These are phyloP conservation scores for Trametes maxima DNA, from an alignment of 768 basidiomycete genomes.

Conservation along the genomic window DNA sequence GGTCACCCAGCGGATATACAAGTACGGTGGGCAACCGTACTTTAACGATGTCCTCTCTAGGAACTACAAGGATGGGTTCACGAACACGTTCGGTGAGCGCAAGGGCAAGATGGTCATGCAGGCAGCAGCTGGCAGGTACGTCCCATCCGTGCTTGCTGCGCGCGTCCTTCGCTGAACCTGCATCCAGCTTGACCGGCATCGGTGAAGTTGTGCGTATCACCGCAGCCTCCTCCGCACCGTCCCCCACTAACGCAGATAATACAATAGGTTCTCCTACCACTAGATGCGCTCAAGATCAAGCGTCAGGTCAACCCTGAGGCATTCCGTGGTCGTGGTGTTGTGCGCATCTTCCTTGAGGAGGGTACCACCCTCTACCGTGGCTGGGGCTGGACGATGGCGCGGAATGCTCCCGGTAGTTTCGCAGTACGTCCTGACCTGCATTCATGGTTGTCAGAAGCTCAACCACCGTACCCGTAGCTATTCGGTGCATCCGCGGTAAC, in stretches of 20 bases:
- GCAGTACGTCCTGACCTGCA: slow-evolving; percentile 58
- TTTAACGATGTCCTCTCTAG: slow-evolving; percentile 90
- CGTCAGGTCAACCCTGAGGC: slow-evolving; percentile 98
- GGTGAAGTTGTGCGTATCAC: slow-evolving; percentile 84
- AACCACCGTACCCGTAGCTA: slow-evolving; percentile 53
- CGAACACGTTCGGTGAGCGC: slow-evolving; percentile 86
- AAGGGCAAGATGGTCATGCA: slow-evolving; percentile 97
- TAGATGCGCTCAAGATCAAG: slow-evolving; percentile 98
- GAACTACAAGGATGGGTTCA: slow-evolving; percentile 82
- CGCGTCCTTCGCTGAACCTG: neutral
- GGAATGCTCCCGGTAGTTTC: slow-evolving; percentile 95
- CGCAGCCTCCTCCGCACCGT: neutral
- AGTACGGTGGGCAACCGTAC: slow-evolving; percentile 98
- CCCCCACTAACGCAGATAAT: neutral
- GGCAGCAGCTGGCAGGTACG: slow-evolving; percentile 89
- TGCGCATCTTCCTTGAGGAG: slow-evolving; percentile 91
- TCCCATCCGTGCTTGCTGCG: neutral
- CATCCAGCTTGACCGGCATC: slow-evolving; percentile 64
- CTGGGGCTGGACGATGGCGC: slow-evolving; percentile 99
- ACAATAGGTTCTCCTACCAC: slow-evolving; percentile 81
- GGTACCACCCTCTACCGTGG: slow-evolving; percentile 92
- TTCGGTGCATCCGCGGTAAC: slow-evolving; percentile 96
- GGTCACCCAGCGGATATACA: slow-evolving; percentile 90
- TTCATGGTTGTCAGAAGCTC: neutral
- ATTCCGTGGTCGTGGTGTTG: slow-evolving; percentile 89